Evolutionary conservation across 805 yeast genomes (phyloP).

Genomic region (Torulaspora delbrueckii): DNA sequence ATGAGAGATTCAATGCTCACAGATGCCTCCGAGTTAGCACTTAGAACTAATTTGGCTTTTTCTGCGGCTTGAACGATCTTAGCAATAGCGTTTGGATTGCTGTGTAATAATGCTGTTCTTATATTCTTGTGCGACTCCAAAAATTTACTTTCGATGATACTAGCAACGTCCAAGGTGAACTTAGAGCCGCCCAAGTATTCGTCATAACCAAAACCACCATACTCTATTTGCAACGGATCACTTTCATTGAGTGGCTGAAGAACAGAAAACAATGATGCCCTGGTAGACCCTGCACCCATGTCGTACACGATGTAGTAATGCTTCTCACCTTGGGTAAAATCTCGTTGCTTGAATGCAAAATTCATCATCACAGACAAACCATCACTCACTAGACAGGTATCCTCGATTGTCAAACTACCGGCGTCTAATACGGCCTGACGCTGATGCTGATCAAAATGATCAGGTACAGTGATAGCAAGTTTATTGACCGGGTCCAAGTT

Average conservation of each 20-base stretch:
- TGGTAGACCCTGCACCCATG: constrained; percentile 88
- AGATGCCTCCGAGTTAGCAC: constrained; percentile 81
- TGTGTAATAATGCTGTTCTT: constrained; percentile 37
- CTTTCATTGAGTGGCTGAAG: constrained; percentile 41
- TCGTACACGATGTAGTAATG: constrained; percentile 72
- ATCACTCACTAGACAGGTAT: constrained; percentile 69
- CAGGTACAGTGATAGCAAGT: constrained; percentile 74
- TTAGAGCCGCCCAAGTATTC: constrained; percentile 68
- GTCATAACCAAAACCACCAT: constrained; percentile 70
- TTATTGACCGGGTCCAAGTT: constrained; percentile 50
- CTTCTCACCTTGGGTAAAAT: constrained; percentile 20
- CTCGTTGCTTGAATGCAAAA: constrained; percentile 45
- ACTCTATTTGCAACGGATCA: constrained; percentile 46
- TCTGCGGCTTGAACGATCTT: constrained; percentile 80
- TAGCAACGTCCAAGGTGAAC: constrained; percentile 62
- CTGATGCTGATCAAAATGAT: constrained; percentile 57
- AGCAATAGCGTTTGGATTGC: constrained; percentile 54
- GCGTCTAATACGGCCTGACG: constrained; percentile 70
- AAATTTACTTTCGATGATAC: constrained; percentile 57
- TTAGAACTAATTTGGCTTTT: constrained; percentile 76
- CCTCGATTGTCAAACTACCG: constrained; percentile 55
- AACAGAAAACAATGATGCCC: constrained; percentile 74
- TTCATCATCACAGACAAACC: constrained; percentile 89
- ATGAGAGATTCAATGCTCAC: constrained; percentile 70
- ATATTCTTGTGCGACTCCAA: constrained; percentile 41